phyloP scores from a whole-genome alignment of 495 filamentous ascomycete genomes.

The Aspergillus asperescens region DNA sequence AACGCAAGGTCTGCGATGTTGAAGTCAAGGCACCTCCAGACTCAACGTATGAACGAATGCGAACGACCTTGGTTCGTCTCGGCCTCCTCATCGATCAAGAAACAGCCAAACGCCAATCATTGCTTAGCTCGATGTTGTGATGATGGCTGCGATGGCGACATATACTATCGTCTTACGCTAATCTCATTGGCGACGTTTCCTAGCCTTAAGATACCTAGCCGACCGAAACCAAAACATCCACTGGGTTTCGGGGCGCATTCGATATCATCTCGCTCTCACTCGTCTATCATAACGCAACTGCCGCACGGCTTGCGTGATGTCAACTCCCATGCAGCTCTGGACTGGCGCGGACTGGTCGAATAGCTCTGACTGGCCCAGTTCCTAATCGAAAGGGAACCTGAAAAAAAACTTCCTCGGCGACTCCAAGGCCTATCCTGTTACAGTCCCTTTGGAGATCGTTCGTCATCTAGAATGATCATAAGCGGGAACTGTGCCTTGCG shows the following conservation, averaged over 20 bases:
- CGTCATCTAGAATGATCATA: not conserved
- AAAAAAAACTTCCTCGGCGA: not conserved
- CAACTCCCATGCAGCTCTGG: not conserved
- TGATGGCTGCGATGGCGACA: conserved; percentile 19
- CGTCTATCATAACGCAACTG: conserved; percentile 19
- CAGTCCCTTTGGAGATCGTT: not conserved
- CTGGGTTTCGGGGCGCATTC: too few relatives aligned
- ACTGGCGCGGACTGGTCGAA: not conserved
- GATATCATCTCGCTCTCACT: conserved; percentile 4
- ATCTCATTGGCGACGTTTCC: conserved; percentile 10
- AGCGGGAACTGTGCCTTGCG: not conserved
- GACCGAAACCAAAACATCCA: too few relatives aligned
- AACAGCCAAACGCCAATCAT: conserved; percentile 10
- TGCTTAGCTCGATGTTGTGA: conserved; percentile 14
- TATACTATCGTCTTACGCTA: conserved; percentile 16
- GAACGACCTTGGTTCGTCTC: not conserved
- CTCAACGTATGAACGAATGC: not conserved
- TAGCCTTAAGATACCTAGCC: too few relatives aligned
- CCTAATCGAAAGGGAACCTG: not conserved
- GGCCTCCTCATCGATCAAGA: not conserved
- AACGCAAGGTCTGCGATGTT: not conserved
- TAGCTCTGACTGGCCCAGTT: not conserved
- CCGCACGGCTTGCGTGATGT: conserved; percentile 18
- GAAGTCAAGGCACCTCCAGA: not conserved
- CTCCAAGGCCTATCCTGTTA: not conserved